A percentile compares a stretch with the other conserved stretches of the same genome.
phyloP scores from a whole-genome alignment of 1,284 basidiomycete species.

The Wallemia hederae region DNA sequence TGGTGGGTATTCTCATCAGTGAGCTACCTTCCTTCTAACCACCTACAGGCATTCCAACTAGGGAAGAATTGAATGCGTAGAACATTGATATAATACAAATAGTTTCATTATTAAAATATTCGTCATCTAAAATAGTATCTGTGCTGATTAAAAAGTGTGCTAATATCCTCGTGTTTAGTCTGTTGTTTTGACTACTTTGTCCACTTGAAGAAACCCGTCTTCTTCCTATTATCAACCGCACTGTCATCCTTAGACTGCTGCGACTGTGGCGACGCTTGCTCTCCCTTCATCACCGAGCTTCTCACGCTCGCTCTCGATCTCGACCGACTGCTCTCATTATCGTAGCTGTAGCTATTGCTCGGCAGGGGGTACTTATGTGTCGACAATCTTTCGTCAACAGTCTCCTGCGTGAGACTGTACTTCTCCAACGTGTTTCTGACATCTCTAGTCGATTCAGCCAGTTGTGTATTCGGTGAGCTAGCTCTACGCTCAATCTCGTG shows the following conservation, averaged over 20 bases:
- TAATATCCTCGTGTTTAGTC: background rate
- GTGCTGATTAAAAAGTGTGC: background rate
- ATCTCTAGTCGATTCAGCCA: background rate
- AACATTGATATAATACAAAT: background rate
- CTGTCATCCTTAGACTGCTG: background rate
- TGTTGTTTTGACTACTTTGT: background rate
- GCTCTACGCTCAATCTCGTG: background rate
- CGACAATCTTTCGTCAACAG: background rate
- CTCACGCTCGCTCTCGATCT: background rate
- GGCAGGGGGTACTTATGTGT: background rate
- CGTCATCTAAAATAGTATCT: background rate
- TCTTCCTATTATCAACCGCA: background rate
- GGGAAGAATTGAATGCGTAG: background rate
- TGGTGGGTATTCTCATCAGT: conserved; percentile 26
- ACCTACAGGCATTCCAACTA: background rate
- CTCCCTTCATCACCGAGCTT: background rate
- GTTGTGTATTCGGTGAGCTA: background rate
- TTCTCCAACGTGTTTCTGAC: background rate
- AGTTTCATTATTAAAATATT: background rate
- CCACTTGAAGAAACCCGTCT: background rate
- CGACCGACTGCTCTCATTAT: background rate
- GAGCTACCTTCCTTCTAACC: background rate
- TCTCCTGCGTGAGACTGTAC: background rate
- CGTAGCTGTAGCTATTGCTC: no score
- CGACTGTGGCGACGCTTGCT: no score